Evolutionary conservation across 371 early-diverging fungal species (phyloP), one percentile per base, ranked within the genome.

Genomic region (Synchytrium microbalum): DNA sequence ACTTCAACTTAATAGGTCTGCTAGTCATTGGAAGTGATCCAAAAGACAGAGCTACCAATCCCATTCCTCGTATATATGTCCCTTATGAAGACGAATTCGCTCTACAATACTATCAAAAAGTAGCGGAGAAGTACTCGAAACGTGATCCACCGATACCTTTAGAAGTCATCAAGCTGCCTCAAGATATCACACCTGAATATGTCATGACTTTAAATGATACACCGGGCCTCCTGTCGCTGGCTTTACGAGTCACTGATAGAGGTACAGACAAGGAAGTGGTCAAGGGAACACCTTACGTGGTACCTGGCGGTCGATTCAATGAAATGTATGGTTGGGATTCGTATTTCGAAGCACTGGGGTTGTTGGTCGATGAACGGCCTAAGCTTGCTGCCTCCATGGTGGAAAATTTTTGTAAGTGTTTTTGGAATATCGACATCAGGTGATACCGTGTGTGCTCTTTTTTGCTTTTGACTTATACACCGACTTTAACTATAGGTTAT

Each of bases 241-340:
- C 87, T 0, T 86, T 95, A 75, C 80, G 86, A 31, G 51, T 51
- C 3, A 32, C 58, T 3, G 71, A 76, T 54, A 58, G 56, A n/a
- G 5, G 29, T 5, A 67, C 31, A 10, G 62, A 54, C 24, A 60
- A 64, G 28, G 30, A 25, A 63, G 46, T 27, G 3, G 61, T 65
- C 0, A 26, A 69, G 13, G 95, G 95, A 2, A 87, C 89, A 16
- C 94, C 94, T 0, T 98, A 96, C 72, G 92, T 94, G 5, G 97
- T 98, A 0, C 98, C 97, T 0, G 98, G 98, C 32, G 98, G 98
- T 2, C 82, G 98, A 0, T 98, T 96, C 78, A 98, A 96, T 73
- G 98, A 98, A 77, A 94, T 93, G 91, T 98, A 98, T 71, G 96
- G 97, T 0, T 96, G 97, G 98, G 97, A 98, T 70, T 88, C 89